Evolutionary conservation across 2,329 filamentous ascomycete species (phyloP).

Genomic region (Calonectria montana): DNA sequence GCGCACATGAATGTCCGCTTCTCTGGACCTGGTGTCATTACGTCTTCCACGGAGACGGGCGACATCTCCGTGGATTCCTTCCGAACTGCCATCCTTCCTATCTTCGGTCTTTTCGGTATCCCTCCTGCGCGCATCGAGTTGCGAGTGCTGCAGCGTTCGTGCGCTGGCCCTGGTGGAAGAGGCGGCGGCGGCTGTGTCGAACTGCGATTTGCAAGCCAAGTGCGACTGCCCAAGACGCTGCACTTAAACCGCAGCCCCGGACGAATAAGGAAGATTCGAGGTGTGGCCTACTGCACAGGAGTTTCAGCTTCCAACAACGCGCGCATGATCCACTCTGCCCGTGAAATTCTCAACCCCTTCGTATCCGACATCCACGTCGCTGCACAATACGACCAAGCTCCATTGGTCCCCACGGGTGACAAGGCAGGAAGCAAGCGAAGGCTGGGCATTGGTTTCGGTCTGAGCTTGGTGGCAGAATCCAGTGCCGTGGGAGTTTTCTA

Average conservation of each 20-base stretch:
- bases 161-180: conserved; percentile 77
- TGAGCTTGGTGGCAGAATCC: conserved; percentile 93
- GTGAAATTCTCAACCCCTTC: conserved; percentile 87
- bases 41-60: conserved; percentile 82
- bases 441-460: conserved; percentile 89
- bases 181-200: conserved; percentile 95
- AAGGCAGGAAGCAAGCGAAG: conserved; percentile 68
- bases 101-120: conserved; percentile 93
- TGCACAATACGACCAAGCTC: conserved; percentile 78
- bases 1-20: conserved; percentile 90
- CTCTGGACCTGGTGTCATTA: conserved; percentile 92
- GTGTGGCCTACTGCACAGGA: conserved; percentile 93
- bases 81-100: conserved; percentile 88
- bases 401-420: conserved; percentile 64
- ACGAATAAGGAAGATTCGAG: conserved; percentile 86
- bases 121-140: conserved; percentile 83
- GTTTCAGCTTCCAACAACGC: conserved; percentile 94
- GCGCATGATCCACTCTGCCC: conserved; percentile 91
- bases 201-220: conserved; percentile 91
- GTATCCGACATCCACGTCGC: conserved; percentile 93
- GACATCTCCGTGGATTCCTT: conserved; percentile 95
- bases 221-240: conserved; percentile 92
- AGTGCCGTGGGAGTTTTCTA: conserved; percentile 84
- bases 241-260: conserved; percentile 86
- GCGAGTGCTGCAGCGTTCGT: conserved; percentile 82